Evolutionary conservation across 2,329 filamentous ascomycete species (phyloP), one percentile per base, ranked within the genome.

Genomic region (Esteya vermicola): DNA sequence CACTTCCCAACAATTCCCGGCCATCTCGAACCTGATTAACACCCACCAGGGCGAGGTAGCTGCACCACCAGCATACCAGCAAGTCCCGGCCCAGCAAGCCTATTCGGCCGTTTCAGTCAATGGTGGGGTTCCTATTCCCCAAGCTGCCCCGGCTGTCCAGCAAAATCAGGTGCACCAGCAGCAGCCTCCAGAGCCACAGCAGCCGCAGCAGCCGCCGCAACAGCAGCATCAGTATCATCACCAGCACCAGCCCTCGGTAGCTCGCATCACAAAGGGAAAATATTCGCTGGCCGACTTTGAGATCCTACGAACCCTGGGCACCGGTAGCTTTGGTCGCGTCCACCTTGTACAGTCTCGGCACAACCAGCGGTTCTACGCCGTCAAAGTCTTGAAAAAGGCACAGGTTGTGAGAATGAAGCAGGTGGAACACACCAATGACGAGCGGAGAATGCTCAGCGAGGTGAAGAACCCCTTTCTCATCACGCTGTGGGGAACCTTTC

Each of bases 361-460:
- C 65, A 98, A 98, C 61, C 84, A 93, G 63, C 80, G 91, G 46
- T 98, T 88, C 68, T 98, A 98, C 63, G 91, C 91, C 34, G 81
- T 98, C 62, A 98, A 98, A 66, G 91, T 98, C 49, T 66, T 98
- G 62, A 98, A 98, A 62, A 98, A 98, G 72, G 80, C 80, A 36
- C 91, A 98, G 64, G 89, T 98, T 40, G 86, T 98, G 60, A 94
- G 94, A 68, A 96, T 98, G 91, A 98, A 98, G 74, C 91, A 98
- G 63, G 86, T 98, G 45, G 91, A 98, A 63, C 91, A 98, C 64
- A 98, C 91, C 50, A 98, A 98, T 56, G 91, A 98, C 61, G 91
- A 98, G 67, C 75, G 91, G 50, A 78, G 75, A 52, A 98, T 98
- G 91, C 66, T 98, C 53, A 84, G 85, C 57, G 83, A 93, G 58